Percentiles rank a stretch among this genome's conserved stretches.
Conservation (phyloP, 306 rosid genomes). For the Acacia acuminata region DNA sequence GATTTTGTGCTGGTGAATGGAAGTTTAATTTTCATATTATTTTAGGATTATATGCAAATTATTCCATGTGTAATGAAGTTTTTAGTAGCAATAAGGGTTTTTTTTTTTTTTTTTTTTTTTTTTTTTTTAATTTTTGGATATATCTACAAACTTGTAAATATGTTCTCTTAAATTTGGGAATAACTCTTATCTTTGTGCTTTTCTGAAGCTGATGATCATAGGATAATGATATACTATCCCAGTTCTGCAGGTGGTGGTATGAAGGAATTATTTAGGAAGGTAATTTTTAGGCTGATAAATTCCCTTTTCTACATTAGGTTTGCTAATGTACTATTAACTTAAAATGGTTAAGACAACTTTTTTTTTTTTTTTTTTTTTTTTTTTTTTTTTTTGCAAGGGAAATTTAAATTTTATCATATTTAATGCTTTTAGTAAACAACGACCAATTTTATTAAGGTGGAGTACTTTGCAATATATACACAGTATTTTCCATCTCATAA, state of each 20-base stretch:
- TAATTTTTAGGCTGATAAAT: slow-evolving; percentile 35
- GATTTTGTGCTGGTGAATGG: slow-evolving; percentile 14
- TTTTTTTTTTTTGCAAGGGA: slow-evolving; percentile 7
- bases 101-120: neutral
- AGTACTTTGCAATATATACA: neutral
- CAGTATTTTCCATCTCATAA: neutral
- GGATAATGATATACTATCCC: slow-evolving; percentile 96
- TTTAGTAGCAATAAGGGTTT: slow-evolving; percentile 19
- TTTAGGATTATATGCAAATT: neutral
- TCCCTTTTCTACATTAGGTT: neutral
- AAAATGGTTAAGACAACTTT: slow-evolving; percentile 16
- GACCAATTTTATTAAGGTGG: neutral
- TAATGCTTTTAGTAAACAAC: slow-evolving; percentile 1
- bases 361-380: slow-evolving; percentile 16
- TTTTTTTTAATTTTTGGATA: slow-evolving; percentile 9
- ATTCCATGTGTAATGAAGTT: neutral
- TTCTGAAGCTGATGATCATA: slow-evolving; percentile 83
- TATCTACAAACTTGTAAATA: slow-evolving; percentile 15
- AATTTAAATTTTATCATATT: neutral
- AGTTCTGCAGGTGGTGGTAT: slow-evolving; percentile 98
- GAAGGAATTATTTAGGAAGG: slow-evolving; percentile 98
- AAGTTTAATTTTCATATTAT: neutral
- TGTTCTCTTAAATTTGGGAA: slow-evolving; percentile 32
- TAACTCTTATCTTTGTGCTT: slow-evolving; percentile 40
- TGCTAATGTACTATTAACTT: slow-evolving; percentile 26